A percentile compares a stretch with the other conserved stretches of the same genome.
Conservation (phyloP, 1,139 yeast genomes). For the Protomyces gravidus region DNA sequence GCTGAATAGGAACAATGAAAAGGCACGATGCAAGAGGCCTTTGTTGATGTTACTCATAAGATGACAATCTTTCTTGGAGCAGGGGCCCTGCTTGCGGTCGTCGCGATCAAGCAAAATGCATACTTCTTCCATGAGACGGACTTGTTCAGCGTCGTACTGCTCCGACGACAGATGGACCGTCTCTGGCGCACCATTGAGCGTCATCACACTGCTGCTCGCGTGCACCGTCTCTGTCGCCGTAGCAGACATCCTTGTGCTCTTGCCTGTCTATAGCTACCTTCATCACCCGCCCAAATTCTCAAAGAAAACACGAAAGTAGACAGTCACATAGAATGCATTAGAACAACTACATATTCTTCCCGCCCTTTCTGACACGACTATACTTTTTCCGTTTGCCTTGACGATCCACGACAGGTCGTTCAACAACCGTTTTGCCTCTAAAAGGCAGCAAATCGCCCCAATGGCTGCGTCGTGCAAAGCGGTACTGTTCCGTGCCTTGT, state of each 20-base stretch:
- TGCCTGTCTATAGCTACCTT: background rate
- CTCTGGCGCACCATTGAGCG: background rate
- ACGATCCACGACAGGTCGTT: slow-evolving; percentile 1
- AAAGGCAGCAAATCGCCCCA: slow-evolving; percentile 61
- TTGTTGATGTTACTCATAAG: slow-evolving; percentile 77
- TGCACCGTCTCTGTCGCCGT: background rate
- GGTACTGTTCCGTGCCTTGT: slow-evolving; percentile 61
- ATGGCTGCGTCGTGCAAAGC: slow-evolving; percentile 79
- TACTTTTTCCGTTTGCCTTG: background rate
- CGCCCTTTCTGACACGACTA: no score
- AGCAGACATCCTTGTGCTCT: background rate
- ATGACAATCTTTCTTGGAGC: slow-evolving; percentile 88
- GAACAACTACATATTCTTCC: no score
- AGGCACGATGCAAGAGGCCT: slow-evolving; percentile 91
- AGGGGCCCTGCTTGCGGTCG: slow-evolving; percentile 86
- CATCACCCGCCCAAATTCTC: no score
- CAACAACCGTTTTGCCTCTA: slow-evolving; percentile 22
- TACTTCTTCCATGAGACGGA: slow-evolving; percentile 89
- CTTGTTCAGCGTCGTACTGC: slow-evolving; percentile 93
- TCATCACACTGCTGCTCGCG: background rate
- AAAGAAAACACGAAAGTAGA: background rate
- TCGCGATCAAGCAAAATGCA: slow-evolving; percentile 88
- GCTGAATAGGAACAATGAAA: slow-evolving; percentile 86
- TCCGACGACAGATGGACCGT: slow-evolving; percentile 46
- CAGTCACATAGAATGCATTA: background rate